Evolutionary conservation across 805 yeast species (phyloP), one percentile per base, ranked within the genome.

Genomic region (Saturnispora sanitii): DNA sequence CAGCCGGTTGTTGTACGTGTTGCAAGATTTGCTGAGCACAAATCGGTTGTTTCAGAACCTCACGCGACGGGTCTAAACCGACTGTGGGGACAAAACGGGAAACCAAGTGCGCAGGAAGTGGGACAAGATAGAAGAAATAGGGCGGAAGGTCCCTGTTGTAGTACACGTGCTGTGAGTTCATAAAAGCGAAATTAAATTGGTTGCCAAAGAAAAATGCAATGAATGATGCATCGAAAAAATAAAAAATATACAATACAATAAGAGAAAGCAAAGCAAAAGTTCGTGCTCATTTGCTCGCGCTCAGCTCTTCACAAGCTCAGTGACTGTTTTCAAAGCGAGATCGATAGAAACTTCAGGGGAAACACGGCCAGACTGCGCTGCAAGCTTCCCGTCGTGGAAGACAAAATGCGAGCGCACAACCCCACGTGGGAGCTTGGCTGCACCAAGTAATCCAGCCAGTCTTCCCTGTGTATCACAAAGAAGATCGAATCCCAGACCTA

Each of bases 331-430:
- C 51, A 73, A 71, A 13, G 82, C 85, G n/a, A 71, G 70, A 33
- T 58, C 61, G 44, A 76, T 62, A 61, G 87, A 79, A 9, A 57
- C 67, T 49, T 74, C 79, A 16, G 82, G 82, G 44, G 76, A 68
- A 42, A 81, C 68, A 41, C 67, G 71, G 46, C 77, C 62, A 47
- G 69, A 70, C 45, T 67, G 72, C 35, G 69, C 63, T 33, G 62
- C 65, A 50, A 87, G 67, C 47, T 75, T 70, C 12, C 96, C 96
- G 54, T 85, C 79, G 32, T 70, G 74, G 58, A 92, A 82, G 33
- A 90, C 73, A 85, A 94, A 88, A 56, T 90, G 95, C n/a, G 95
- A 84, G 56, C 98, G 75, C 41, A 78, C 74, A 37, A 82, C 75
- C 4, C 95, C 94, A 23, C 44, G 49, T 25, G 94, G 86, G 1